These are phyloP conservation scores for Myxozyma udenii DNA, from an alignment of 805 yeast genomes.

Conservation along the genomic window DNA sequence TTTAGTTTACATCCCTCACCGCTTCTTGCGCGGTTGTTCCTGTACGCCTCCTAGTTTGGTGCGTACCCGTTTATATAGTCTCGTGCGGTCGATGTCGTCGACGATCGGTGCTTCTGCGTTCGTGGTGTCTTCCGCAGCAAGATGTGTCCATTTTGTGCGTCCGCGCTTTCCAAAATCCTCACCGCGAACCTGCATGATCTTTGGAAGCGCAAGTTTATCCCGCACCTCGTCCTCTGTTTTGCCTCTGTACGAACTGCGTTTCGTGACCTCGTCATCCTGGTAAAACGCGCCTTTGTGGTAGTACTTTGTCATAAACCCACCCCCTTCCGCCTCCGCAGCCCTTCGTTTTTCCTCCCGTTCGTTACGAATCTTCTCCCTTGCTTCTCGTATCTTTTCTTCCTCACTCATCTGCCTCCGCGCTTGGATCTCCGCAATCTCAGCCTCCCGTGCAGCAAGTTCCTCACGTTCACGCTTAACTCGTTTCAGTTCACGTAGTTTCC, in stretches of 20 bases:
- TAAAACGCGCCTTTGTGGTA: slow-evolving; percentile 39
- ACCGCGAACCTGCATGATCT: slow-evolving; percentile 35
- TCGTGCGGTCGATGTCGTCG: neutral
- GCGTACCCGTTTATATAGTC: slow-evolving; percentile 12
- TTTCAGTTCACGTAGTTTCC: slow-evolving; percentile 44
- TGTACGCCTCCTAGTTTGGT: slow-evolving; percentile 21
- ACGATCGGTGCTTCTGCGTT: slow-evolving; percentile 7
- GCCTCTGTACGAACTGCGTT: slow-evolving; percentile 36
- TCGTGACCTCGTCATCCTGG: slow-evolving; percentile 37
- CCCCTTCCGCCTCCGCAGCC: slow-evolving; percentile 1
- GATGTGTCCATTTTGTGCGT: slow-evolving; percentile 32
- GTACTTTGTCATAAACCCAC: slow-evolving; percentile 33
- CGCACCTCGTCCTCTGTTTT: slow-evolving; percentile 36
- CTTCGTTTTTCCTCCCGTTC: slow-evolving; percentile 27
- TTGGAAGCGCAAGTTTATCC: slow-evolving; percentile 35
- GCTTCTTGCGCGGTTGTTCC: slow-evolving; percentile 8
- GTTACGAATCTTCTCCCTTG: slow-evolving; percentile 16
- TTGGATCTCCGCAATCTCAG: slow-evolving; percentile 39
- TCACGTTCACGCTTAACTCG: slow-evolving; percentile 44
- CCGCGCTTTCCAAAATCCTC: slow-evolving; percentile 37
- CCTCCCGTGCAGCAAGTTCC: slow-evolving; percentile 37
- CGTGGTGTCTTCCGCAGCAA: slow-evolving; percentile 38
- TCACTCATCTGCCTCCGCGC: slow-evolving; percentile 36
- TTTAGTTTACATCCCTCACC: neutral
- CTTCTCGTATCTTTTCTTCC: slow-evolving; percentile 30